Base-by-base conservation (phyloP, 495 filamentous ascomycete genomes). In the Neurospora pannonica region DNA sequence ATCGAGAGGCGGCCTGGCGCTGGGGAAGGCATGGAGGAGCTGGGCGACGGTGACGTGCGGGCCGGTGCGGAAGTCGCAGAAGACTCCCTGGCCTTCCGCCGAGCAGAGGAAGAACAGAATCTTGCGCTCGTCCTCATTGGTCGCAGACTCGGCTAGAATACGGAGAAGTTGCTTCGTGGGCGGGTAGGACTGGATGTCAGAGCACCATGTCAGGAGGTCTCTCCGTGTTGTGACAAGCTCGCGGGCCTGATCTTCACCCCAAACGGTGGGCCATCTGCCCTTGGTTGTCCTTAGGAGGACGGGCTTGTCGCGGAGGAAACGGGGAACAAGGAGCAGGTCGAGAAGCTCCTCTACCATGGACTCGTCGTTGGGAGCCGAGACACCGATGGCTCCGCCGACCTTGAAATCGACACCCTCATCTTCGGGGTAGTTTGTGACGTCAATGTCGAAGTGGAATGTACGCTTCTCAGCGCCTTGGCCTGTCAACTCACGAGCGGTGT, bases 261-360 rank as follows among this genome's bases (percentile, higher is more conserved):
- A 99, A 67, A 99, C 96, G 11, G 96, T 98, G 3, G 96, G 96
- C 96, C 96, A 99, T 10, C 96, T 87, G 19, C 97, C 97, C 40
- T 86, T 87, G 31, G 86, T 88, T 3, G 96, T 99, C 77, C 89
- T 88, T 46, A 98, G 83, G 17, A 90, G 83, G 31, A 97, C 87
- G 19, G 91, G 90, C 82, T 92, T 94, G 79, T 97, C 93, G 48
- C 95, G 90, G 71, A 96, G 87, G 73, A 88, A 91, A 39, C 87
- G 88, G 5, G 93, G 93, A 21, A 98, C 87, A 71, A 91, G 85
- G 8, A 99, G 90, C 17, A 91, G 83, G 76, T 97, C 89, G 77
- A 99, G 87, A 38, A 98, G 85, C 43, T 95, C 92, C 28, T 97
- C 90, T 17, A 99, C 95, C 15, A 92, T 86, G 15, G 89, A 85